Evolutionary conservation across 2,329 filamentous ascomycete species (phyloP), one percentile per base, ranked within the genome.

Genomic region (Gliomastix tumulicola): DNA sequence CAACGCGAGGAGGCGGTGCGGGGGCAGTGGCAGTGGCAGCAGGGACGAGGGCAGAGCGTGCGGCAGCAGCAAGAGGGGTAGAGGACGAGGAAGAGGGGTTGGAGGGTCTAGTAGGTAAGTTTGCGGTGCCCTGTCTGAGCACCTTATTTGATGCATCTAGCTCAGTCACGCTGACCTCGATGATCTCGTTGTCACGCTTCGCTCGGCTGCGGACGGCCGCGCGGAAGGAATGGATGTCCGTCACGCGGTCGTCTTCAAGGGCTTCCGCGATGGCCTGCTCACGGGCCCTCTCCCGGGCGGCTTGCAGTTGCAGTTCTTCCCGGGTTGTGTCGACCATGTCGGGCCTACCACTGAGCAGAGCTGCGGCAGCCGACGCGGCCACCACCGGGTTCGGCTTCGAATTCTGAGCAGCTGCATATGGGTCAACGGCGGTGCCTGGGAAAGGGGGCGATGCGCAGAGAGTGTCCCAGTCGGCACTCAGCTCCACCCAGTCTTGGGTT

Each of bases 241-340:
- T 71, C 2, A 84, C 79, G 15, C 78, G 65, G 40, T 85, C 81
- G 47, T 86, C 80, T 23, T 74, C 73, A 3, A 86, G 58, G 1
- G 81, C 78, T 40, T 84, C 80, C 36, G 82, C 65, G 28, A 85
- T 77, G 21, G 76, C 79, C 54, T 82, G 76, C 44, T 79, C 73
- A 44, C 76, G 78, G 39, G 76, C 65, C 12, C 73, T 66, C 48
- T 79, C 76, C 41, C 67, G 70, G 63, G 44, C 30, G n/a, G n/a
- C n/a, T n/a, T n/a, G n/a, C n/a, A n/a, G n/a, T n/a, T n/a, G n/a
- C 3, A 28, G 25, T 3, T 28, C 25, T 16, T 28, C 25, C n/a
- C n/a, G n/a, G n/a, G n/a, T n/a, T n/a, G n/a, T n/a, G 16, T 19
- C 16, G 13, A 41, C 33, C 2, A 32, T 66, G n/a, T 53, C 46